Base-by-base conservation (phyloP, 805 yeast genomes). In the Teunomyces stri region DNA sequence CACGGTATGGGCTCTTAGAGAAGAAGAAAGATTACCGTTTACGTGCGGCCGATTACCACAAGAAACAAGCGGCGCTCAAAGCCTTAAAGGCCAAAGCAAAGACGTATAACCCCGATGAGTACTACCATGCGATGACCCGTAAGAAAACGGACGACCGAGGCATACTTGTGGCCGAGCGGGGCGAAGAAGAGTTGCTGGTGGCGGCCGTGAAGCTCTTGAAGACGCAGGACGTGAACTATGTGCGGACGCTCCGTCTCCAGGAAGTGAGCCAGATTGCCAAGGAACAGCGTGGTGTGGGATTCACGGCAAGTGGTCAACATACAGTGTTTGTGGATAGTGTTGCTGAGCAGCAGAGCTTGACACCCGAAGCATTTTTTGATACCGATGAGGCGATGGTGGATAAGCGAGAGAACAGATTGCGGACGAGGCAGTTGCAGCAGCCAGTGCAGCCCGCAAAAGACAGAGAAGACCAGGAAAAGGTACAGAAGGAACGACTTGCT, bases 41-140 rank as follows among this genome's bases (percentile, higher is more conserved):
- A 34, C 67, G 85, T 59, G 82, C 84, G 4, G 75, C 72, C 15
- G 82, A 80, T 58, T 80, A 68, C 55, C 84, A 80, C 59, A 72
- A 77, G 65, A 80, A 80, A 55, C 79, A 80, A 60, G 81, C 81
- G 12, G 82, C 81, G 31, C 57, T 94, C 44, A 87, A 87, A 68
- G 75, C 85, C 1, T 76, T 94, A 48, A 81, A 87, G 54, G 74
- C 75, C 36, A 92, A 89, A 62, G 95, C 87, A 1, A 70, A 76
- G 31, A 75, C 76, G 39, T 78, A 89, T 56, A 94, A 94, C 63
- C 96, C 95, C 12, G 99, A 94, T 76, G 99, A 94, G 67, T 94
- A 87, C 70, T 90, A 92, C 66, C 96, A 89, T 79, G 94, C 89
- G 16, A 94, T 94, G 99, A 80, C 84, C 28, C 74, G 77, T 11